These are phyloP conservation scores for Hyaloscypha bicolor DNA, from an alignment of 495 filamentous ascomycete species.

Conservation along the genomic window DNA sequence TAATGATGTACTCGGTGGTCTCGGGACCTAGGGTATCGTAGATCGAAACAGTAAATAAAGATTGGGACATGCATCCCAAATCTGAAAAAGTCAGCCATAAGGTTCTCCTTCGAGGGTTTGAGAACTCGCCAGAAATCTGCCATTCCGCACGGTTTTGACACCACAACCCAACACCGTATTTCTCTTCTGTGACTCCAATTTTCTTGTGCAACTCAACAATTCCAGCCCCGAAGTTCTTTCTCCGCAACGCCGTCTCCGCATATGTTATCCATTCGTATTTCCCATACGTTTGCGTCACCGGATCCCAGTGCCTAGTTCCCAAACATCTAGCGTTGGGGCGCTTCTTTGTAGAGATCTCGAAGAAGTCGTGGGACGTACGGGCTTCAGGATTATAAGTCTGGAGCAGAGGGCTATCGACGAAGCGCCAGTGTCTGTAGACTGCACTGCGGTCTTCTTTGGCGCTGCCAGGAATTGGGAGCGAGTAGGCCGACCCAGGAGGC, in stretches of 20 bases:
- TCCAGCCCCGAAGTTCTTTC: conserved; percentile 84
- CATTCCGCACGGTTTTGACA: conserved; percentile 96
- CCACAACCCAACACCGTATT: conserved; percentile 91
- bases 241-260: conserved; percentile 73
- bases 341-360: conserved; percentile 64
- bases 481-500: conserved; percentile 51
- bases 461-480: conserved; percentile 72
- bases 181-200: conserved; percentile 61
- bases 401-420: conserved; percentile 68
- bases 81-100: conserved; percentile 51
- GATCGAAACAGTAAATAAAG: conserved; percentile 87
- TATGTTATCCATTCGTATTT: conserved; percentile 86
- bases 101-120: background rate
- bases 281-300: conserved; percentile 73
- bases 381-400: conserved; percentile 73
- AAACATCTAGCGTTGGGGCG: conserved; percentile 69
- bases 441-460: conserved; percentile 70
- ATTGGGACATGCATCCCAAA: conserved; percentile 86
- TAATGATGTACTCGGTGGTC: conserved; percentile 92
- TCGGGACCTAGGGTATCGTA: conserved; percentile 95
- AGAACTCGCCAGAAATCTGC: conserved; percentile 80
- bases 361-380: conserved; percentile 77
- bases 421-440: conserved; percentile 84
- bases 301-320: conserved; percentile 80
- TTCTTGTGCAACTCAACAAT: conserved; percentile 79